phyloP scores from a whole-genome alignment of 305 asterid species.

The Andrographis paniculata region DNA sequence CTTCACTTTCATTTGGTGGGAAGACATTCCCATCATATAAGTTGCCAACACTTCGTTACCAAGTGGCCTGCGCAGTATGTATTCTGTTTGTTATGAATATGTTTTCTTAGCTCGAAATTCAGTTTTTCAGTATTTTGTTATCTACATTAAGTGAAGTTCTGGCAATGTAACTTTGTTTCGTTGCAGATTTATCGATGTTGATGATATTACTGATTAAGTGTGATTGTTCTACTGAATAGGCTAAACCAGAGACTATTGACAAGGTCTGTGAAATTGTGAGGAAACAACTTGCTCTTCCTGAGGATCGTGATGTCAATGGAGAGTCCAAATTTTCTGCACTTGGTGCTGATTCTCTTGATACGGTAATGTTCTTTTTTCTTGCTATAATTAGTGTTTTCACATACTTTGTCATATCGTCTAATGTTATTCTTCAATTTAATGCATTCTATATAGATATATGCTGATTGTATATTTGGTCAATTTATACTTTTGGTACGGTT shows the following conservation, averaged over 20 bases:
- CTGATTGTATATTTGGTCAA: no score
- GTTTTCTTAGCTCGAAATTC: not conserved
- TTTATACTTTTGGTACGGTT: no score
- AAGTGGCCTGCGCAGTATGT: constrained; percentile 63
- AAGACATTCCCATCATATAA: constrained; percentile 43
- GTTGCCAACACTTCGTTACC: constrained; percentile 51
- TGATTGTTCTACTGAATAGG: constrained; percentile 38
- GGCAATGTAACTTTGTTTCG: not conserved
- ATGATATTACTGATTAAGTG: constrained; percentile 3
- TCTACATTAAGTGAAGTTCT: not conserved
- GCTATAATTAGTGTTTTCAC: not conserved
- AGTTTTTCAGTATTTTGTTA: not conserved
- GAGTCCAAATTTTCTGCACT: constrained; percentile 62
- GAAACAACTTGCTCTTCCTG: constrained; percentile 87
- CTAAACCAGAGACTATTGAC: constrained; percentile 77
- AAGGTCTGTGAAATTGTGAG: constrained; percentile 78
- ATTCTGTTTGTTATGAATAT: not conserved
- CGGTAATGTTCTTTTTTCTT: constrained; percentile 40
- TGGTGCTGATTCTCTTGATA: constrained; percentile 99
- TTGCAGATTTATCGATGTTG: not conserved
- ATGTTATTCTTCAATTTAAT: not conserved
- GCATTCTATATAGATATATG: no score
- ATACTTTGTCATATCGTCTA: not conserved
- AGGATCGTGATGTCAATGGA: constrained; percentile 51
- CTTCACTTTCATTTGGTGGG: constrained; percentile 52